A percentile compares a stretch with the other conserved stretches of the same genome.
Conservation (phyloP, 2,329 filamentous ascomycete species). For the Clarireedia hainanense region DNA sequence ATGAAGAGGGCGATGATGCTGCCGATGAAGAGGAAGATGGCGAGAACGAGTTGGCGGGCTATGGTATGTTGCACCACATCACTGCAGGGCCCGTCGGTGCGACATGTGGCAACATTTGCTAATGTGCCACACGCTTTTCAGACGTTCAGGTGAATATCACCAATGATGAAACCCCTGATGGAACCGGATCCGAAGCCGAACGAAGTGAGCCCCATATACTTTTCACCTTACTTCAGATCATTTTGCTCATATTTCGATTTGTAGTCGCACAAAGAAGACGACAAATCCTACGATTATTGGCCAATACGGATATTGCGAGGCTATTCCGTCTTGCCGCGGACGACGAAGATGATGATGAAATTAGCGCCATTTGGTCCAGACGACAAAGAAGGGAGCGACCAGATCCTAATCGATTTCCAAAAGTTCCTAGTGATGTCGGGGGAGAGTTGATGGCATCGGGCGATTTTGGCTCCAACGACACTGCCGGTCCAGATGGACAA, state of each 20-base stretch:
- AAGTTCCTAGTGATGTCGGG: conserved; percentile 73
- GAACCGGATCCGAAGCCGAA: conserved; percentile 21
- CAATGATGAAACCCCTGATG: conserved; percentile 28
- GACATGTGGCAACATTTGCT: not conserved
- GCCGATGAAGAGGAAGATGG: not conserved
- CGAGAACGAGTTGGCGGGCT: not conserved
- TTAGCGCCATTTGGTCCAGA: conserved; percentile 35
- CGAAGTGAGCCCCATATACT: conserved; percentile 29
- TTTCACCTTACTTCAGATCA: conserved; percentile 16
- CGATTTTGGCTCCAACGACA: conserved; percentile 64
- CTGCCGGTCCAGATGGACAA: conserved; percentile 32
- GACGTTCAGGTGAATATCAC: conserved; percentile 1
- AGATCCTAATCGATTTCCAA: conserved; percentile 63
- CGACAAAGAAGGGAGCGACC: conserved; percentile 36
- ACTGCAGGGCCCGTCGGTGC: too few species aligned
- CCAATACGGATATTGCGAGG: conserved; percentile 8
- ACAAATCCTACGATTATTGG: conserved; percentile 19
- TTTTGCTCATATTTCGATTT: conserved; percentile 24
- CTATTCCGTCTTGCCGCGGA: conserved; percentile 12
- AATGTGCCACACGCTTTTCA: not conserved
- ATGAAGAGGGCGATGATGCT: not conserved
- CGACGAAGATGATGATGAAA: conserved; percentile 15
- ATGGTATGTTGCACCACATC: not conserved
- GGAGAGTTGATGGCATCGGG: conserved; percentile 74
- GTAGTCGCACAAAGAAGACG: conserved; percentile 18